Evolutionary conservation across 2,329 filamentous ascomycete genomes (phyloP).

Genomic region (Aureobasidium sp.): DNA sequence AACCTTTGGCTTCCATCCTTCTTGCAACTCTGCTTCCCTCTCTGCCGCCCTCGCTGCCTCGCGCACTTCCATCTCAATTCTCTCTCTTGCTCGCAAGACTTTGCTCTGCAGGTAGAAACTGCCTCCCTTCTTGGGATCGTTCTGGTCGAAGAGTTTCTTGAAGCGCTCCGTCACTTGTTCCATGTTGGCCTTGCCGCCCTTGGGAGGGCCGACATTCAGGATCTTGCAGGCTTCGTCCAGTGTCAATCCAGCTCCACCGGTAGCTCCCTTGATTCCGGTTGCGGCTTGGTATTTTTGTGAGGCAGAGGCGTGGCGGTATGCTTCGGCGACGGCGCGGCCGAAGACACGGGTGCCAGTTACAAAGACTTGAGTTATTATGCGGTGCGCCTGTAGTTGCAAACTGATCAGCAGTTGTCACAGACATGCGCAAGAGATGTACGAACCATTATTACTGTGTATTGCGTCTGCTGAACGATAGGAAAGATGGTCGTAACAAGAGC

Average conservation of each 20-base stretch:
- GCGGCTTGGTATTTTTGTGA: conserved; percentile 26
- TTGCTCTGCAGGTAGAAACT: conserved; percentile 99
- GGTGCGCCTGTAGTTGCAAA: conserved; percentile 61
- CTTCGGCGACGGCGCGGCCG: conserved; percentile 85
- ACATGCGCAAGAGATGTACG: background rate
- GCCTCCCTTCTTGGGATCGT: conserved; percentile 90
- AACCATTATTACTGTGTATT: background rate
- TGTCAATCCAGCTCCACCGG: conserved; percentile 64
- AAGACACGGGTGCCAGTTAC: conserved; percentile 85
- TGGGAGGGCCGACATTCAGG: conserved; percentile 85
- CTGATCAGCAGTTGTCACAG: background rate
- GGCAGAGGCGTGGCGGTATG: conserved; percentile 90
- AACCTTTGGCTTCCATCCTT: conserved; percentile 90
- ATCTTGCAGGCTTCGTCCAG: conserved; percentile 97
- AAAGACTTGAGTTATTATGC: conserved; percentile 88
- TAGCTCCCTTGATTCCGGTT: conserved; percentile 35
- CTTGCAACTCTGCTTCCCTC: conserved; percentile 67
- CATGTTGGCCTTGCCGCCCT: conserved; percentile 66
- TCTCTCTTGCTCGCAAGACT: conserved; percentile 79
- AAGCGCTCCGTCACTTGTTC: conserved; percentile 77
- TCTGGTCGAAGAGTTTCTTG: conserved; percentile 89
- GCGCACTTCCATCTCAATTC: conserved; percentile 79
- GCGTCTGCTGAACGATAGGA: background rate
- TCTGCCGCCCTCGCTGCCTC: conserved; percentile 62
- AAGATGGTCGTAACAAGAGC: background rate